These are phyloP conservation scores for Aspergillus ellipticus DNA, from an alignment of 495 filamentous ascomycete genomes.

Conservation along the genomic window DNA sequence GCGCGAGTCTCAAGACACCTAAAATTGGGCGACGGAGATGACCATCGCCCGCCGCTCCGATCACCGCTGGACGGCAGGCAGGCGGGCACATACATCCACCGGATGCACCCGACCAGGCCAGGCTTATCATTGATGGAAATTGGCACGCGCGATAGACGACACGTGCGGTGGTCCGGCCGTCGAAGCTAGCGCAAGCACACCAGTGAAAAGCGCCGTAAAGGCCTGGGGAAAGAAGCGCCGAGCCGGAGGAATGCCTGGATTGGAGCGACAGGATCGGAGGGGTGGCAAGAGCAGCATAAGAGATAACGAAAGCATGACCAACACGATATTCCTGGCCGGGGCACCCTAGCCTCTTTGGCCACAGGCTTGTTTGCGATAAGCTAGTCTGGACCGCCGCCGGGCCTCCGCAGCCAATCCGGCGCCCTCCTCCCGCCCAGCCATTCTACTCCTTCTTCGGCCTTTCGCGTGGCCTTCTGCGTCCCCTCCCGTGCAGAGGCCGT, in stretches of 20 bases:
- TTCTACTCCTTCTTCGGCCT: too few species aligned
- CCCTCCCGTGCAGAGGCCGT: too few species aligned
- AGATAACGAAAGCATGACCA: not conserved
- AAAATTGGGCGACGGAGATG: too few species aligned
- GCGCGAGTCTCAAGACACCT: too few species aligned
- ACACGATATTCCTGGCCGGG: not conserved
- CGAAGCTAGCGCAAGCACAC: not conserved
- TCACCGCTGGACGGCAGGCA: too few species aligned
- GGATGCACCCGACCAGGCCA: too few species aligned
- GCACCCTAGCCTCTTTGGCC: not conserved
- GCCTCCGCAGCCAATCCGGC: not conserved
- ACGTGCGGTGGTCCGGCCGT: not conserved
- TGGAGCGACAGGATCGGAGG: not conserved
- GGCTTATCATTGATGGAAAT: not conserved
- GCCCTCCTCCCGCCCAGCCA: too few species aligned
- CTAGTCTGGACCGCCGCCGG: not conserved
- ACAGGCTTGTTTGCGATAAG: constrained; percentile 26
- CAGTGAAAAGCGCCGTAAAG: not conserved
- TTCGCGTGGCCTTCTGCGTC: too few species aligned
- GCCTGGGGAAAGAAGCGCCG: not conserved
- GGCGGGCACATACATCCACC: too few species aligned
- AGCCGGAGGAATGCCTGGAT: not conserved
- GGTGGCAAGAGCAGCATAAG: not conserved
- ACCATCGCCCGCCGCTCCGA: too few species aligned
- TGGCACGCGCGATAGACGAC: not conserved